These are phyloP conservation scores for Metschnikowia continentalis DNA, from an alignment of 805 yeast genomes.

Conservation along the genomic window DNA sequence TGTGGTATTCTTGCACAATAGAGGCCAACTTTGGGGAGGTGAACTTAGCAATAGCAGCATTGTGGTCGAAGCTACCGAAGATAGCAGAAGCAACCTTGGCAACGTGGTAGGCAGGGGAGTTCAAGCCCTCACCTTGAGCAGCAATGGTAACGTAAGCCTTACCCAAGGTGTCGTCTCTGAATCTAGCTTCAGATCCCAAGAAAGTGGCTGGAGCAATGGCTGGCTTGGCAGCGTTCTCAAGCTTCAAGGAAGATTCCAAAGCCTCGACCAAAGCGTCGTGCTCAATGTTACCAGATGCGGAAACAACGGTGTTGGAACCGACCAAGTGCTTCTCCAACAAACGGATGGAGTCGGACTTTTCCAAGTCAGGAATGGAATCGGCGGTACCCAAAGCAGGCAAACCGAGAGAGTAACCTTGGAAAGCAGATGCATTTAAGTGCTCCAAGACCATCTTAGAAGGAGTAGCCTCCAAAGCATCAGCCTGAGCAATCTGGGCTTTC, in stretches of 20 bases:
- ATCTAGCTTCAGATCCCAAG: conserved; percentile 82
- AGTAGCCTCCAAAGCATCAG: conserved; percentile 52
- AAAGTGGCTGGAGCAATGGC: conserved; percentile 52
- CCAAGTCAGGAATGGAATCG: conserved; percentile 58
- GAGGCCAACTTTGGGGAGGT: conserved; percentile 67
- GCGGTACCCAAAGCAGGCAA: conserved; percentile 73
- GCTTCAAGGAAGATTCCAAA: conserved; percentile 47
- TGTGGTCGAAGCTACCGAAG: conserved; percentile 51
- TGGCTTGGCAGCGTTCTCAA: conserved; percentile 51
- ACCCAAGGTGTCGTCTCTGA: conserved; percentile 84
- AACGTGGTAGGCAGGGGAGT: conserved; percentile 61
- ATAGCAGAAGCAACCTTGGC: conserved; percentile 71
- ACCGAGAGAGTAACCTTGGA: conserved; percentile 79
- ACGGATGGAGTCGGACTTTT: conserved; percentile 51
- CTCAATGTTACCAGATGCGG: conserved; percentile 64
- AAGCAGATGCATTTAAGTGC: conserved; percentile 79
- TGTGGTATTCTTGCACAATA: conserved; percentile 64
- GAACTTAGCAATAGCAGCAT: conserved; percentile 46
- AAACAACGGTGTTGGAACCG: conserved; percentile 62
- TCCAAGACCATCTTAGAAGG: conserved; percentile 59
- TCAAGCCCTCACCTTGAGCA: conserved; percentile 63
- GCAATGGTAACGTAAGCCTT: conserved; percentile 76
- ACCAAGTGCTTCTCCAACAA: conserved; percentile 56
- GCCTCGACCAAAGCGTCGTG: conserved; percentile 69
- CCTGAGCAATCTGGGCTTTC: conserved; percentile 40